These are phyloP conservation scores for Nowakowskiella sp. DNA, from an alignment of 192 early-diverging fungal genomes.

Conservation along the genomic window DNA sequence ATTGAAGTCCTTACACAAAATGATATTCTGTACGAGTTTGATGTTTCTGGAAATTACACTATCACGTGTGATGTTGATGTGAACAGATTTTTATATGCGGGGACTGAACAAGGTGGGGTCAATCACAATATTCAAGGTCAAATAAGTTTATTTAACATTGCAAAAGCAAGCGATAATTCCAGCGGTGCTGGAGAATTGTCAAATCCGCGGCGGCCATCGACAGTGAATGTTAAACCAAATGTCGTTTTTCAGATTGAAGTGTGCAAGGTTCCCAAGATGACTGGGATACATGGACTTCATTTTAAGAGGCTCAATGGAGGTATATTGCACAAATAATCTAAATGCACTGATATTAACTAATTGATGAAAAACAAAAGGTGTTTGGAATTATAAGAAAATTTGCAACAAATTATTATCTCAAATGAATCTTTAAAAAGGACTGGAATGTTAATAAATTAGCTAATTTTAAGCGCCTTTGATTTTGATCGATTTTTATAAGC, in stretches of 20 bases:
- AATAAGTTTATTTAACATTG: too few species aligned
- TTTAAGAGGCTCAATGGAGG: conserved; percentile 40
- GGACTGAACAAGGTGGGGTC: too few species aligned
- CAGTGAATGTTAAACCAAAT: too few species aligned
- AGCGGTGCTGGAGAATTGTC: neutral
- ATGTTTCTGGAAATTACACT: conserved; percentile 12
- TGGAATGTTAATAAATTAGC: too few species aligned
- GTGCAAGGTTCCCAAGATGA: conserved; percentile 26
- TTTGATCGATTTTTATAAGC: too few species aligned
- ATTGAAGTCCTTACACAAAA: conserved; percentile 10
- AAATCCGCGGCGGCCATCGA: neutral
- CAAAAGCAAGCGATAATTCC: too few species aligned
- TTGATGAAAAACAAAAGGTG: too few species aligned
- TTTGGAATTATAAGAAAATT: conserved; percentile 49
- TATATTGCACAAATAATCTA: too few species aligned
- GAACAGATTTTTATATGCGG: neutral
- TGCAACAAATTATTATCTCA: conserved; percentile 35
- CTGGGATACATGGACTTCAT: conserved; percentile 27
- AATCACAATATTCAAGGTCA: too few species aligned
- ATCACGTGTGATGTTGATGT: conserved; percentile 26
- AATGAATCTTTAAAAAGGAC: conserved; percentile 35
- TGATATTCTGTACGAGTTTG: conserved; percentile 1
- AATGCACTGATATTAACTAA: too few species aligned
- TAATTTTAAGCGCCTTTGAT: too few species aligned
- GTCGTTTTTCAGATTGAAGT: conserved; percentile 38